Conservation (phyloP, 208 protist species). For the Trypanosoma theileri region DNA sequence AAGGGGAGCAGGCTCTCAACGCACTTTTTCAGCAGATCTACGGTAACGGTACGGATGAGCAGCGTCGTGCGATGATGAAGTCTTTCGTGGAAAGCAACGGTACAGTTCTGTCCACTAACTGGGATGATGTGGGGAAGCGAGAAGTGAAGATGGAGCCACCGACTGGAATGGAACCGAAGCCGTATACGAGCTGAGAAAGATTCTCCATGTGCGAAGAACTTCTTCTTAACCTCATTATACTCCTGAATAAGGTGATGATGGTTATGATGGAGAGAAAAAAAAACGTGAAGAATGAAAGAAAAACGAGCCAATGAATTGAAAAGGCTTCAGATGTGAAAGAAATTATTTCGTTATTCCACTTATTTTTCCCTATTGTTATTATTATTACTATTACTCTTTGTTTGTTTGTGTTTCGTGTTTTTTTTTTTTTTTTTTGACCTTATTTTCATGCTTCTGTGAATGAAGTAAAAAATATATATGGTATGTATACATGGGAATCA, state of each 20-base stretch:
- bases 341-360: not conserved
- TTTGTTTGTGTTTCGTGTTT: conserved; percentile 1
- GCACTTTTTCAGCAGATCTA: conserved; percentile 95
- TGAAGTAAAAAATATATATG: not conserved
- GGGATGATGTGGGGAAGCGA: conserved; percentile 90
- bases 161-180: conserved; percentile 89
- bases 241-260: too few species aligned
- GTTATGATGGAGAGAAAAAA: too few species aligned
- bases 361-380: conserved; percentile 10
- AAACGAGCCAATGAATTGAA: too few species aligned
- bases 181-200: conserved; percentile 13
- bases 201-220: not conserved
- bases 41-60: conserved; percentile 86
- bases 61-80: conserved; percentile 94
- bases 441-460: too few species aligned
- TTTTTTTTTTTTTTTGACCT: not conserved
- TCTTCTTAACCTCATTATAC: too few species aligned
- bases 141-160: conserved; percentile 85
- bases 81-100: conserved; percentile 94
- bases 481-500: not conserved
- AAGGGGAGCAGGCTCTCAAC: conserved; percentile 91
- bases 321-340: too few species aligned
- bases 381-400: conserved; percentile 13
- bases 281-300: too few species aligned
- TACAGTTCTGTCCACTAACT: conserved; percentile 96